Base-by-base conservation (phyloP, 2,329 filamentous ascomycete species). In the Pyricularia sp. region DNA sequence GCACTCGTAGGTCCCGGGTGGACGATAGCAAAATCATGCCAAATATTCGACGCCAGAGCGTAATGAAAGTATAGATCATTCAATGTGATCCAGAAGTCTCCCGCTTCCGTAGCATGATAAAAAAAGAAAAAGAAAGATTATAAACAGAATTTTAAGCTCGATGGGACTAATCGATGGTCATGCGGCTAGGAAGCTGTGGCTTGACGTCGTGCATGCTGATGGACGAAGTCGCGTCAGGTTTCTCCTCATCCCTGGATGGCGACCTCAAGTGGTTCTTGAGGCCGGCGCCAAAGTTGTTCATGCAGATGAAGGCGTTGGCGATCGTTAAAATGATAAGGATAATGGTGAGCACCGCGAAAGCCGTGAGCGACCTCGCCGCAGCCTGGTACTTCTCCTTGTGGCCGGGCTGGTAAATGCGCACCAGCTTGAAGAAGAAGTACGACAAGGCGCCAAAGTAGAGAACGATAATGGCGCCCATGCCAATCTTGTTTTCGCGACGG, bases 351-450 rank as follows among this genome's bases (percentile, higher is more conserved):
- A 96, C 87, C 63, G 94, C 93, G 72, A 99, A 99, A 66, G 92
- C 91, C 5, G 93, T 97, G 72, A 99, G 81, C 19, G 90, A 93
- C 72, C 89, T 89, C 67, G 88, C 85, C 49, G 94, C 93, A 4
- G 93, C 88, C 63, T 81, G 74, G 78, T 97, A 99, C 68, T 85
- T 81, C 1, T 74, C 65, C 63, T 73, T 74, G 70, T 85, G 84
- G 59, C 74, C 75, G 12, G 84, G 79, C 70, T 89, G 86, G 77
- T 96, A 99, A 86, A 99, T 99, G 74, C 94, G 90, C 66, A 94
- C 89, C 65, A 99, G 86, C 82, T 99, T 99, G 85, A 97, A 99
- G 73, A 96, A 84, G 81, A 99, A 99, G 79, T 97, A 99, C 65
- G 88, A 91, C 69, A 97, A 84, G 53, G 88, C 93, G 68, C 89